These are phyloP conservation scores for Beauveria brongniartii DNA, from an alignment of 2,329 filamentous ascomycete species.

Conservation along the genomic window DNA sequence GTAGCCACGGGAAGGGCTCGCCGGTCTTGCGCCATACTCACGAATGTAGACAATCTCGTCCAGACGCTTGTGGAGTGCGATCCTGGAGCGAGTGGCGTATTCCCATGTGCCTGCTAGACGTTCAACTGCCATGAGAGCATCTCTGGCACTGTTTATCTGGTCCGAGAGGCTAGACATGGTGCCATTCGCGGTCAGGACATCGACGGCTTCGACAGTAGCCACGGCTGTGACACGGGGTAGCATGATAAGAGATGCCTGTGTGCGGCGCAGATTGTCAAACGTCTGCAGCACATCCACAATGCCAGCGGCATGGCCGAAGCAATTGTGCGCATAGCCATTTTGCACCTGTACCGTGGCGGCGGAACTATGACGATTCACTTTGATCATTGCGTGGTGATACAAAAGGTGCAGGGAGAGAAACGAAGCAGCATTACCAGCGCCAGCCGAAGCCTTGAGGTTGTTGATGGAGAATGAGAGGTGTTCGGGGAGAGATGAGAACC, in stretches of 20 bases:
- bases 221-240: conserved; percentile 57
- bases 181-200: conserved; percentile 57
- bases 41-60: conserved; percentile 26
- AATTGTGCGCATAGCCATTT: conserved; percentile 37
- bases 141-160: conserved; percentile 45
- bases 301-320: conserved; percentile 43
- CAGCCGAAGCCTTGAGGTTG: conserved; percentile 50
- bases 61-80: conserved; percentile 35
- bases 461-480: conserved; percentile 44
- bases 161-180: conserved; percentile 40
- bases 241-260: conserved; percentile 28
- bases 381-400: conserved; percentile 57
- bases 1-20: conserved; percentile 22
- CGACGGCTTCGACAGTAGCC: conserved; percentile 54
- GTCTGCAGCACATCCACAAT: conserved; percentile 40
- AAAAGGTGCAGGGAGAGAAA: conserved; percentile 59
- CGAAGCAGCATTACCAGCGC: conserved; percentile 44
- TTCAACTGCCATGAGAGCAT: conserved; percentile 45
- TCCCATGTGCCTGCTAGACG: conserved; percentile 53
- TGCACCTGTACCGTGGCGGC: conserved; percentile 29
- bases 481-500: conserved; percentile 48
- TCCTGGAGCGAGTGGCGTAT: conserved; percentile 42
- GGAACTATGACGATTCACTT: conserved; percentile 54
- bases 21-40: conserved; percentile 22
- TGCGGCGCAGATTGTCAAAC: conserved; percentile 29